These are phyloP conservation scores for Elongisporangium prolatum DNA, from an alignment of 352 stramenopile genomes.

Conservation along the genomic window DNA sequence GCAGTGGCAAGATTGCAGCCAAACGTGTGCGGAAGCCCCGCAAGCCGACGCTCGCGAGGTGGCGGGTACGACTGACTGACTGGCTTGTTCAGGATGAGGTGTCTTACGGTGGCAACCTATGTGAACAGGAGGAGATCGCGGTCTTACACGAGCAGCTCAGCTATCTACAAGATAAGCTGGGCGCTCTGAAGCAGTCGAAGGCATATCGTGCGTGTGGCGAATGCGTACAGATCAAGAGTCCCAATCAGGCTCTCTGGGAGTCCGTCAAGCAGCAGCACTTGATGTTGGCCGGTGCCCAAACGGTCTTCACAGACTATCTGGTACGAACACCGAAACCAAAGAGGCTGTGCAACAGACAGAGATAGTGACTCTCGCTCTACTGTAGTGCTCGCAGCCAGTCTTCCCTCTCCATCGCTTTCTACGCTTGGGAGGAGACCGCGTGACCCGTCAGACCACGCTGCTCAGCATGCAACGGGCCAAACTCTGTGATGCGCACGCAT, in stretches of 20 bases:
- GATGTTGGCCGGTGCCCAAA: conserved; percentile 21
- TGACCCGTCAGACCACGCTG: conserved; percentile 20
- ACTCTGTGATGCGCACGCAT: conserved; percentile 19
- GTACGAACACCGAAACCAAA: too few species aligned
- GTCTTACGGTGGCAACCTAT: too few species aligned
- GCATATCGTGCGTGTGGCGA: conserved; percentile 3
- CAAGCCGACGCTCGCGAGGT: conserved; percentile 20
- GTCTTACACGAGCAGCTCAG: conserved; percentile 12
- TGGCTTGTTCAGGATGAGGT: conserved; percentile 9
- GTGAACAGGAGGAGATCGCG: conserved; percentile 8
- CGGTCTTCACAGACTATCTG: conserved; percentile 21
- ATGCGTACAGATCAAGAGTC: conserved; percentile 9
- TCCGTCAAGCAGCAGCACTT: conserved; percentile 25
- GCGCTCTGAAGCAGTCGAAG: too few species aligned
- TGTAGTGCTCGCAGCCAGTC: conserved; percentile 16
- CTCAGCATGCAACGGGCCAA: conserved; percentile 22
- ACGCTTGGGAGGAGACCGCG: conserved; percentile 20
- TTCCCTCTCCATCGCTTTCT: conserved; percentile 32
- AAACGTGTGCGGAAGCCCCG: conserved; percentile 7
- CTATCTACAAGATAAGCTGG: too few species aligned
- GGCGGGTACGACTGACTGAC: too few species aligned
- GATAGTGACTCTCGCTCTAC: conserved; percentile 5
- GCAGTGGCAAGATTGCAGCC: too few species aligned
- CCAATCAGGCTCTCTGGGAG: conserved; percentile 22
- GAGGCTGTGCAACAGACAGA: not conserved